These are phyloP conservation scores for Vicia sativa DNA, from an alignment of 306 rosid species.

Conservation along the genomic window DNA sequence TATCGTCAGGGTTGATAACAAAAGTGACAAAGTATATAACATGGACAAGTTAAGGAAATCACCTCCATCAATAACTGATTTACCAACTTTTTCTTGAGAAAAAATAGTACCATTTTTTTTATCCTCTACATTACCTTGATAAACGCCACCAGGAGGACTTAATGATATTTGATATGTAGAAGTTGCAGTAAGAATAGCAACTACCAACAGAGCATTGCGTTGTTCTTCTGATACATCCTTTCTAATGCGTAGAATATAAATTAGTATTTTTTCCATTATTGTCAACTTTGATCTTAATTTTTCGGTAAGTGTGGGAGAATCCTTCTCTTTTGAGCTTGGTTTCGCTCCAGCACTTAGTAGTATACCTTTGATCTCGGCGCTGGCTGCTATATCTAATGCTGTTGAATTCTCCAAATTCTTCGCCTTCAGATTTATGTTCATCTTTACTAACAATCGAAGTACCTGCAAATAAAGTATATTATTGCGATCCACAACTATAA, in stretches of 20 bases:
- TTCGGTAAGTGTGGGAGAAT: not conserved
- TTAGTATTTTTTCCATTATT: not conserved
- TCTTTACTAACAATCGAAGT: slow-evolving; percentile 18
- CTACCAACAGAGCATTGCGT: not conserved
- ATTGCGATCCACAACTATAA: no score
- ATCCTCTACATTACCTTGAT: not conserved
- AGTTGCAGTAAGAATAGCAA: slow-evolving; percentile 32
- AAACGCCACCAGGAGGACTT: slow-evolving; percentile 35
- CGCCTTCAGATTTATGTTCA: slow-evolving; percentile 23
- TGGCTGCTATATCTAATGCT: slow-evolving; percentile 36
- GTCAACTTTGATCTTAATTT: not conserved
- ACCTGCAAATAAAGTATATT: not conserved
- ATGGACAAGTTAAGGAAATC: not conserved
- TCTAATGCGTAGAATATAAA: slow-evolving; percentile 1
- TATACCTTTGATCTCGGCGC: slow-evolving; percentile 1
- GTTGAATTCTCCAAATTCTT: slow-evolving; percentile 33
- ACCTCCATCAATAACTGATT: not conserved
- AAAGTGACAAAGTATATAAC: not conserved
- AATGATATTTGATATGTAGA: slow-evolving; percentile 27
- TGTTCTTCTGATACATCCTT: slow-evolving; percentile 1
- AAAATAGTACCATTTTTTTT: no score
- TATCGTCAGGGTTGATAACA: slow-evolving; percentile 15
- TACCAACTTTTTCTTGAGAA: not conserved
- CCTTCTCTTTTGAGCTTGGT: not conserved
- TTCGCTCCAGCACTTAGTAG: slow-evolving; percentile 17